A percentile compares a stretch with the other conserved stretches of the same genome.
Conservation (phyloP, 192 early-diverging fungal genomes). For the Globomyces pollinis-pini region DNA sequence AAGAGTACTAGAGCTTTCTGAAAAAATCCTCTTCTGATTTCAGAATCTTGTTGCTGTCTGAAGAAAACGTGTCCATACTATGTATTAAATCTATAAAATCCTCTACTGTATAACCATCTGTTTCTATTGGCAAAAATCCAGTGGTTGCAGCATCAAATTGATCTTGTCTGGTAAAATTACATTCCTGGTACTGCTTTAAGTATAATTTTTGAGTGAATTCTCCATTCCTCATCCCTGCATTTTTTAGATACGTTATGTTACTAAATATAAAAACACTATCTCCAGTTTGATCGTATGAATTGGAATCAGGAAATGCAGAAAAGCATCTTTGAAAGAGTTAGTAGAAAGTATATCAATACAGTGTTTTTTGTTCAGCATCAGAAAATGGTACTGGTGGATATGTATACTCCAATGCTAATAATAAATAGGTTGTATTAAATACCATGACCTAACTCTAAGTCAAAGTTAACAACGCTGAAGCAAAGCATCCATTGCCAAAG, state of each 20-base stretch:
- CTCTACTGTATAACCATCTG: conserved; percentile 42
- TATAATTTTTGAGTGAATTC: conserved; percentile 27
- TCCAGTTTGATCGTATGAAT: conserved; percentile 39
- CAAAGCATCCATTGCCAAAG: conserved; percentile 43
- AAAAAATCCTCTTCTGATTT: conserved; percentile 82
- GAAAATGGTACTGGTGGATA: conserved; percentile 40
- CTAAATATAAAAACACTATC: conserved; percentile 44
- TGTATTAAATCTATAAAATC: too few relatives aligned
- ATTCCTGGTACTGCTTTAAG: conserved; percentile 8
- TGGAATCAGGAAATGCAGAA: conserved; percentile 52
- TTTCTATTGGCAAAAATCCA: conserved; percentile 30
- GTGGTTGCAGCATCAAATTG: conserved; percentile 8
- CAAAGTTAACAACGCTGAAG: conserved; percentile 44
- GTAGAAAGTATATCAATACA: conserved; percentile 18
- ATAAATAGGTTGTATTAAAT: background rate
- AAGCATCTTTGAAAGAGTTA: too few relatives aligned
- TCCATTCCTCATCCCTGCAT: conserved; percentile 39
- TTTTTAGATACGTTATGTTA: too few relatives aligned
- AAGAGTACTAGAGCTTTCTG: conserved; percentile 87
- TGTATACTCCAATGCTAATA: conserved; percentile 35
- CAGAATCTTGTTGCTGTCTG: conserved; percentile 78
- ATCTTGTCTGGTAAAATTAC: background rate
- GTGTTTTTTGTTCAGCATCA: conserved; percentile 37
- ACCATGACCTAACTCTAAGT: conserved; percentile 46
- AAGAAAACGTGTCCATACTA: conserved; percentile 97